Conservation (phyloP, 495 filamentous ascomycete genomes). For the Tuber umbilicatum region DNA sequence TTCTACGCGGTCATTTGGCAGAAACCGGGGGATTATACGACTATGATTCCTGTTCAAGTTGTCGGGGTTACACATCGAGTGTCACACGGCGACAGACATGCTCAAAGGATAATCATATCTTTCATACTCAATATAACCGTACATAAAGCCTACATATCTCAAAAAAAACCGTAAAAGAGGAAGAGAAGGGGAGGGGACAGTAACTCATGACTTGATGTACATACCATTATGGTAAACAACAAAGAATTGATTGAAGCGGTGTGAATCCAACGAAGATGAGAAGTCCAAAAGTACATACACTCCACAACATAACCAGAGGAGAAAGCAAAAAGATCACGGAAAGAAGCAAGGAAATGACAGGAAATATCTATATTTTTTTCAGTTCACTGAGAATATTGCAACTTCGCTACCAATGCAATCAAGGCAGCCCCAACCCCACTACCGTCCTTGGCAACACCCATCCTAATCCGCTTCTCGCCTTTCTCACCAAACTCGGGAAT, state of each 20-base stretch:
- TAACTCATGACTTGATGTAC: neutral
- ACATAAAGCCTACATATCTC: neutral
- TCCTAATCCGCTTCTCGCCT: constrained; percentile 72
- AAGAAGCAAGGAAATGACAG: neutral
- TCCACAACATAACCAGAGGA: neutral
- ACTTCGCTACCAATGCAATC: constrained; percentile 58
- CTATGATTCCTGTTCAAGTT: neutral
- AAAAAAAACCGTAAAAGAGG: neutral
- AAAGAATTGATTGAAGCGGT: neutral
- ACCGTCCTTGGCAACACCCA: constrained; percentile 91
- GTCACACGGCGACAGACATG: neutral
- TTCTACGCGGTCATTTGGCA: neutral
- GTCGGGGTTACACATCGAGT: neutral
- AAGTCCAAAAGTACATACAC: neutral
- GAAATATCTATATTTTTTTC: neutral
- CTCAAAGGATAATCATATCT: neutral
- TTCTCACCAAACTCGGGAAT: constrained; percentile 63
- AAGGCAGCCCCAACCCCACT: constrained; percentile 85
- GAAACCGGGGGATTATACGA: neutral
- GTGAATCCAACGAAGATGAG: neutral
- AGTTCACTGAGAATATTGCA: constrained; percentile 4
- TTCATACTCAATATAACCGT: neutral
- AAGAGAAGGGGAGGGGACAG: neutral
- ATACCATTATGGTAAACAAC: neutral
- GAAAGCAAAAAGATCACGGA: neutral